phyloP scores from a whole-genome alignment of 331 rosid genomes.

The Telfairia occidentalis region DNA sequence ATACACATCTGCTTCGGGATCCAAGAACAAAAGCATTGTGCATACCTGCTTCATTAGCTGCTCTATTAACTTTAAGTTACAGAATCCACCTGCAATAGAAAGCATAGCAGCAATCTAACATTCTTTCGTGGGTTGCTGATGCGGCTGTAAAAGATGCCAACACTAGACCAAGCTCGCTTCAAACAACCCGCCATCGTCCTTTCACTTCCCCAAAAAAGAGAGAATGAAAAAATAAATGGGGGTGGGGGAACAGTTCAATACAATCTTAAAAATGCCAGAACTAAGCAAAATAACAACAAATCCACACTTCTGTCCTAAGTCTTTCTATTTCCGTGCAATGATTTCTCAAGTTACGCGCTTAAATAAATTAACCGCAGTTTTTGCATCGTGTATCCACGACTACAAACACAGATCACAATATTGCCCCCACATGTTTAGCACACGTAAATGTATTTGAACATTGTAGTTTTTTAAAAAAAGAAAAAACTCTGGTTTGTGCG shows the following conservation, averaged over 20 bases:
- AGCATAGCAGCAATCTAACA: neutral
- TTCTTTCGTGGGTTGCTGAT: neutral
- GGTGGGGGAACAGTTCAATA: conserved; percentile 7
- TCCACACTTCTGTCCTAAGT: conserved; percentile 27
- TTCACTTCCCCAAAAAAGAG: neutral
- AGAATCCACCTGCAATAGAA: conserved; percentile 3
- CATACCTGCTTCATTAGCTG: neutral
- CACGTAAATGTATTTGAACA: conserved; percentile 28
- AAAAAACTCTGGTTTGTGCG: conserved; percentile 37
- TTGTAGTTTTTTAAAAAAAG: conserved; percentile 1
- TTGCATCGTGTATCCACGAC: conserved; percentile 16
- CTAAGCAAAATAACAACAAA: conserved; percentile 22
- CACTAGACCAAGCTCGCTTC: neutral
- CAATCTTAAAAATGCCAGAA: conserved; percentile 15
- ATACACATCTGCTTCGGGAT: conserved; percentile 3
- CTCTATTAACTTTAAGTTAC: neutral
- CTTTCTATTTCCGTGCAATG: conserved; percentile 17
- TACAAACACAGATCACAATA: conserved; percentile 32
- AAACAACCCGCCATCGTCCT: neutral
- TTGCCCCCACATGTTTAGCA: conserved; percentile 31
- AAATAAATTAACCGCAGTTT: conserved; percentile 20
- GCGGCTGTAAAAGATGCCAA: neutral
- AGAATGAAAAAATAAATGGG: neutral
- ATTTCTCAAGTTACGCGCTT: conserved; percentile 22
- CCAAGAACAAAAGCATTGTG: neutral